phyloP scores from a whole-genome alignment of 306 rosid genomes.

The Glycine soja region DNA sequence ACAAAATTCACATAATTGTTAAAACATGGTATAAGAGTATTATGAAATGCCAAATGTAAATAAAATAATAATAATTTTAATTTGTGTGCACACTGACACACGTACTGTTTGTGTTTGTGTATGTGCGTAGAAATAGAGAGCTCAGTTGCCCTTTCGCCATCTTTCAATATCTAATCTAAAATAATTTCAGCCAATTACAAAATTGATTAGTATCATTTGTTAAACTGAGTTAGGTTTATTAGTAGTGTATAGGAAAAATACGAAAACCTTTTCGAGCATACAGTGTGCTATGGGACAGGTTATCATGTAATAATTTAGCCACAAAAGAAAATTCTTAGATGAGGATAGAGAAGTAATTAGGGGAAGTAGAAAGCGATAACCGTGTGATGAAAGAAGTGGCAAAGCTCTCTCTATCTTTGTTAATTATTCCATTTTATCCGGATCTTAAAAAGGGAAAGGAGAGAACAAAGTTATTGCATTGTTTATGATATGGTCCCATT shows the following conservation, averaged over 20 bases:
- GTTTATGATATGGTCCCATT: slow-evolving; percentile 44
- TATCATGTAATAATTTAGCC: no score
- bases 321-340: no score
- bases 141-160: background rate
- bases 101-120: background rate
- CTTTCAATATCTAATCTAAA: background rate
- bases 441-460: slow-evolving; percentile 17
- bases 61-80: no score
- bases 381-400: background rate
- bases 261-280: background rate
- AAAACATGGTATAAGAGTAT: no score
- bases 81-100: background rate
- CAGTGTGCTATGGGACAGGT: no score
- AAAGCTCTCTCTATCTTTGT: background rate
- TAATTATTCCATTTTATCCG: background rate
- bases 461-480: background rate
- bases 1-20: no score
- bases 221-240: background rate
- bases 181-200: no score
- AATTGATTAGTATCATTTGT: background rate
- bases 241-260: background rate
- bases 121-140: background rate
- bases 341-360: no score
- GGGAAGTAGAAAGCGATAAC: no score
- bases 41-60: no score